These are phyloP conservation scores for Colletotrichum musae DNA, from an alignment of 2,329 filamentous ascomycete genomes.

Conservation along the genomic window DNA sequence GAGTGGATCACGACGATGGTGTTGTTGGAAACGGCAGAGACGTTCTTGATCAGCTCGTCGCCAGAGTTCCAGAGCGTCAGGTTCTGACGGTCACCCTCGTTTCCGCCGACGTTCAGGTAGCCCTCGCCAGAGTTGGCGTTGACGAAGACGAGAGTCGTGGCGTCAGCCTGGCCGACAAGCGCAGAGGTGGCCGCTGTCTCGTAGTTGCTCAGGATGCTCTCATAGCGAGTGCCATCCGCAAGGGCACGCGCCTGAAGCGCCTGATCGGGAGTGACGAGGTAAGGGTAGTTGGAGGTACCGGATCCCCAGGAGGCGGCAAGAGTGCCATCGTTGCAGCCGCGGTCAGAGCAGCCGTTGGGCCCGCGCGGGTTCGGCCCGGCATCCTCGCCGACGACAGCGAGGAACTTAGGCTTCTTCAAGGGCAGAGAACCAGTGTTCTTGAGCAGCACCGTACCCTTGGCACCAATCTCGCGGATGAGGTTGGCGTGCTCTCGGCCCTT, in stretches of 20 bases:
- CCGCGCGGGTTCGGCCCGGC: slow-evolving; percentile 82
- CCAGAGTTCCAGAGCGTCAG: slow-evolving; percentile 90
- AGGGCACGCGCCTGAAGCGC: slow-evolving; percentile 76
- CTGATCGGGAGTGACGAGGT: slow-evolving; percentile 80
- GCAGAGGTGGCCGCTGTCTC: slow-evolving; percentile 72
- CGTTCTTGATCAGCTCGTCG: slow-evolving; percentile 85
- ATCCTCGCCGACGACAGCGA: slow-evolving; percentile 87
- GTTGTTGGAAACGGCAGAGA: slow-evolving; percentile 84
- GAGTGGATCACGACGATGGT: slow-evolving; percentile 94
- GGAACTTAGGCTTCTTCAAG: slow-evolving; percentile 81
- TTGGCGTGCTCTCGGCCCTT: slow-evolving; percentile 72
- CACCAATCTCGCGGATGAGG: slow-evolving; percentile 82
- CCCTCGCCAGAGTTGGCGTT: slow-evolving; percentile 91
- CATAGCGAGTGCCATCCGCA: slow-evolving; percentile 71
- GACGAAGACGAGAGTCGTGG: slow-evolving; percentile 87
- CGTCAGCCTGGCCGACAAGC: slow-evolving; percentile 74
- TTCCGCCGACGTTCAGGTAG: slow-evolving; percentile 86
- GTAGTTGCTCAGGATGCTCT: slow-evolving; percentile 78
- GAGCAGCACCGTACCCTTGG: slow-evolving; percentile 87
- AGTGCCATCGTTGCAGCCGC: slow-evolving; percentile 71
- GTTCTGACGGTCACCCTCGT: slow-evolving; percentile 91
- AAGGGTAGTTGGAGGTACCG: slow-evolving; percentile 81
- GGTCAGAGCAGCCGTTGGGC: slow-evolving; percentile 83
- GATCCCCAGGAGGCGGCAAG: slow-evolving; percentile 86
- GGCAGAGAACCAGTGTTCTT: slow-evolving; percentile 88